Conservation (phyloP, 176 grass and related monocot genomes). For the Zea luxurians region DNA sequence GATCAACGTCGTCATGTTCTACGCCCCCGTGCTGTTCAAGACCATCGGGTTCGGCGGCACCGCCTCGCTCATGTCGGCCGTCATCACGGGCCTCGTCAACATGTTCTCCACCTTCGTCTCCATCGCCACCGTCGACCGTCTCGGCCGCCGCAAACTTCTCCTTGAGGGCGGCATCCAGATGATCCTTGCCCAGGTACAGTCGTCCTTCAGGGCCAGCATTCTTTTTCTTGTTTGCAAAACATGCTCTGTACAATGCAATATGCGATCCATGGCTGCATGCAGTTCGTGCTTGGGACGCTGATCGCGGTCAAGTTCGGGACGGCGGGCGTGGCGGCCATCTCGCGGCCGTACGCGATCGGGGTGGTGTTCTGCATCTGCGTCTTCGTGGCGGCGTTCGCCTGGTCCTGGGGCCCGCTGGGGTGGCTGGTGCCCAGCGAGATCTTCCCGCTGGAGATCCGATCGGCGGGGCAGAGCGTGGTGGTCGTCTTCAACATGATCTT, state of each 20-base stretch:
- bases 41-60: slow-evolving; percentile 49
- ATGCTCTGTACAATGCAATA: no score
- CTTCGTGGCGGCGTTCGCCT: slow-evolving; percentile 80
- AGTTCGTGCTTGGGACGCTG: slow-evolving; percentile 43
- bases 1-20: slow-evolving; percentile 69
- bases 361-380: slow-evolving; percentile 66
- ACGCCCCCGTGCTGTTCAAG: slow-evolving; percentile 56
- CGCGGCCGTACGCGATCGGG: slow-evolving; percentile 23
- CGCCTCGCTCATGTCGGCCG: slow-evolving; percentile 52
- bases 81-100: slow-evolving; percentile 53
- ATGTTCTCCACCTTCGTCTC: slow-evolving; percentile 49
- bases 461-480: slow-evolving; percentile 66
- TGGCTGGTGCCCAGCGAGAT: slow-evolving; percentile 92
- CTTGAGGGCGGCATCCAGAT: slow-evolving; percentile 38
- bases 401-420: slow-evolving; percentile 86
- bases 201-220: not conserved
- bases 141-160: slow-evolving; percentile 46
- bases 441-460: slow-evolving; percentile 83
- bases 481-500: slow-evolving; percentile 51
- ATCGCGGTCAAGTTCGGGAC: slow-evolving; percentile 40
- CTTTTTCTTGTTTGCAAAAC: not conserved
- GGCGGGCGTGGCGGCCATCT: slow-evolving; percentile 30
- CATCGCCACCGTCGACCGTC: slow-evolving; percentile 45
- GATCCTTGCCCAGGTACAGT: slow-evolving; percentile 33
- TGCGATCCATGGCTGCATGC: not conserved